These are phyloP conservation scores for Colletotrichum siamense DNA, from an alignment of 2,329 filamentous ascomycete genomes.

Conservation along the genomic window DNA sequence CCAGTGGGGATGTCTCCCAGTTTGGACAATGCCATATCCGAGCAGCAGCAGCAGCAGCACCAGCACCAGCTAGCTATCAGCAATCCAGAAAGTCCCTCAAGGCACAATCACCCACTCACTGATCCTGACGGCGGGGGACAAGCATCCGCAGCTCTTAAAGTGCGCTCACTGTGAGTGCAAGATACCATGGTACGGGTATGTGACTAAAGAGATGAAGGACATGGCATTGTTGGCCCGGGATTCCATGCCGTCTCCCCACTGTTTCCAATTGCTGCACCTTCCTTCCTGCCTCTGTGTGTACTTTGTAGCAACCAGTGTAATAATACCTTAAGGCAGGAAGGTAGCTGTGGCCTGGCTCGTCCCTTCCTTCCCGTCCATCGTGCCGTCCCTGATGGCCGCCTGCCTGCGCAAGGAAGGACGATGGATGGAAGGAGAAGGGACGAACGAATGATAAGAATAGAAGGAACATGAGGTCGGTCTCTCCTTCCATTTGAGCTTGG, in stretches of 20 bases:
- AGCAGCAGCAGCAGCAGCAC: neutral
- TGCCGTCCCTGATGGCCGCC: neutral
- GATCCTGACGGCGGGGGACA: neutral
- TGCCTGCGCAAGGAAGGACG: neutral
- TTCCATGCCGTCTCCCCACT: neutral
- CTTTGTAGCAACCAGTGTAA: neutral
- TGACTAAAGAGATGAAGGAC: neutral
- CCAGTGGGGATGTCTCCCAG: neutral
- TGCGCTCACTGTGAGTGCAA: neutral
- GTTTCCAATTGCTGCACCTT: neutral
- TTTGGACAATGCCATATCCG: neutral
- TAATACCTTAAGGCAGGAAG: neutral
- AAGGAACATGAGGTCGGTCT: neutral
- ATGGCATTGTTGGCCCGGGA: neutral
- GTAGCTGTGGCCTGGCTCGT: neutral
- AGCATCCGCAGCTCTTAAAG: neutral
- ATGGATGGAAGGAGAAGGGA: neutral
- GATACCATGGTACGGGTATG: neutral
- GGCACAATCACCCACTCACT: neutral
- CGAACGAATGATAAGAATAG: neutral
- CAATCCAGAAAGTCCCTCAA: neutral
- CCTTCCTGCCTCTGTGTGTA: neutral
- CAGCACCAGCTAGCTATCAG: neutral
- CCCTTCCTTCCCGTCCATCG: slow-evolving; percentile 13
- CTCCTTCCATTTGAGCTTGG: neutral